A percentile compares a stretch with the other conserved stretches of the same genome.
phyloP scores from a whole-genome alignment of 768 basidiomycete species.

The Tylopilus intermedius region DNA sequence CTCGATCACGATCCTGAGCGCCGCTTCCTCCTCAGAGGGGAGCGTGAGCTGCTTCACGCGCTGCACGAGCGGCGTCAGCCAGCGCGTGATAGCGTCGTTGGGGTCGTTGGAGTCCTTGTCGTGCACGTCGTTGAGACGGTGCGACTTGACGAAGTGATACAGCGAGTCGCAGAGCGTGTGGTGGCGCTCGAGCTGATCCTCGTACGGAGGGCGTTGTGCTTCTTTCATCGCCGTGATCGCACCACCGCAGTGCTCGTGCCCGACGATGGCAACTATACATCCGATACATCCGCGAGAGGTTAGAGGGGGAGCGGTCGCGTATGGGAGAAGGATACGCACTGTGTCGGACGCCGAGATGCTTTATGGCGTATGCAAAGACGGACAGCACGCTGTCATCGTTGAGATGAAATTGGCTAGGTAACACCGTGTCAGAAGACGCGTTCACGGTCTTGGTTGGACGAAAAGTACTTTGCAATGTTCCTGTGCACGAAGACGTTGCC shows the following conservation, averaged over 20 bases:
- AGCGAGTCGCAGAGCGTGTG: conserved; percentile 15
- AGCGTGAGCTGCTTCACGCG: conserved; percentile 42
- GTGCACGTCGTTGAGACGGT: conserved; percentile 27
- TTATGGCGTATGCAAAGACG: conserved; percentile 70
- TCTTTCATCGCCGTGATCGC: conserved; percentile 38
- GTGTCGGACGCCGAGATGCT: conserved; percentile 62
- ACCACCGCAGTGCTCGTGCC: conserved; percentile 81
- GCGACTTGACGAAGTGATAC: conserved; percentile 2
- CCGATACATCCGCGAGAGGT: not conserved
- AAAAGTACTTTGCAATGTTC: conserved; percentile 78
- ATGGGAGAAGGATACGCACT: conserved; percentile 41
- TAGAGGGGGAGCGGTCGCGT: conserved; percentile 6
- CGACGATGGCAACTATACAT: conserved; percentile 65
- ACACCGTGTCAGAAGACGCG: not conserved
- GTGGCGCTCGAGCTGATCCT: not conserved
- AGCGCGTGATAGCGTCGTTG: conserved; percentile 54
- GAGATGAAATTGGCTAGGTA: conserved; percentile 59
- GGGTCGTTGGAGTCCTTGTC: conserved; percentile 25
- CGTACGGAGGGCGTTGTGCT: conserved; percentile 1
- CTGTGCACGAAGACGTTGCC: conserved; percentile 82
- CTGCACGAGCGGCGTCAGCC: conserved; percentile 64
- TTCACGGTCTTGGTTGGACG: not conserved
- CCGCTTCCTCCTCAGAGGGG: conserved; percentile 25
- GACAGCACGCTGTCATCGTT: conserved; percentile 67
- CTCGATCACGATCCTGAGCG: conserved; percentile 35